A percentile compares a stretch with the other conserved stretches of the same genome.
Conservation (phyloP, 129 eudicot species). For the Flaveria sonorensis region DNA sequence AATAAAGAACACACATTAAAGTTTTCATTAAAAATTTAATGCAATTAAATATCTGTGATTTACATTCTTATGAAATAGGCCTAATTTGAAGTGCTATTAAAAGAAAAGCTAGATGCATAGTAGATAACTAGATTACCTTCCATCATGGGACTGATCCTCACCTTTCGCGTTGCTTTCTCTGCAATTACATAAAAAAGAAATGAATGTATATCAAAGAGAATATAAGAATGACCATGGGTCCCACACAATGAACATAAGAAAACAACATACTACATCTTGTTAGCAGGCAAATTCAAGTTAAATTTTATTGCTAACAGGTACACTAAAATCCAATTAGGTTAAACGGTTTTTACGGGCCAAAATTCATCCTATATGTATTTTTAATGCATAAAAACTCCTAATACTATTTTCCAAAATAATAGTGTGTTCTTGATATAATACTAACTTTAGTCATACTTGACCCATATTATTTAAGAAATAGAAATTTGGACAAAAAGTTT, state of each 20-base stretch:
- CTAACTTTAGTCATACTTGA: not conserved
- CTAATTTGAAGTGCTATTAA: not conserved
- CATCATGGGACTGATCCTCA: constrained; percentile 83
- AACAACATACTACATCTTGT: not conserved
- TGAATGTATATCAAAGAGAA: not conserved
- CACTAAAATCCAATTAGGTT: not conserved
- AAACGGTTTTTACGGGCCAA: not conserved
- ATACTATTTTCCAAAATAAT: not conserved
- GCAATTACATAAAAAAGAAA: constrained; percentile 29
- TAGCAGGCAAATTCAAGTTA: not conserved
- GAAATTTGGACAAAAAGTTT: not conserved
- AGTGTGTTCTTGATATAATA: not conserved
- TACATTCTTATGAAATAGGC: not conserved
- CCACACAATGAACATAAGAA: not conserved
- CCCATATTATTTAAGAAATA: not conserved
- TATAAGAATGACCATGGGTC: not conserved
- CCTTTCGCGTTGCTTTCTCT: constrained; percentile 75
- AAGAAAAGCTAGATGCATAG: not conserved
- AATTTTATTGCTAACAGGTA: not conserved
- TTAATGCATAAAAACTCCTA: not conserved
- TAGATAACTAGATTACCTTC: constrained; percentile 54
- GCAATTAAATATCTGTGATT: not conserved
- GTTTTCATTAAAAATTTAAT: not conserved
- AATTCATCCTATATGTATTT: not conserved
- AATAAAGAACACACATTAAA: not conserved